Evolutionary conservation across 371 early-diverging fungal species (phyloP), one percentile per base, ranked within the genome.

Genomic region (Lichtheimia ramosa): DNA sequence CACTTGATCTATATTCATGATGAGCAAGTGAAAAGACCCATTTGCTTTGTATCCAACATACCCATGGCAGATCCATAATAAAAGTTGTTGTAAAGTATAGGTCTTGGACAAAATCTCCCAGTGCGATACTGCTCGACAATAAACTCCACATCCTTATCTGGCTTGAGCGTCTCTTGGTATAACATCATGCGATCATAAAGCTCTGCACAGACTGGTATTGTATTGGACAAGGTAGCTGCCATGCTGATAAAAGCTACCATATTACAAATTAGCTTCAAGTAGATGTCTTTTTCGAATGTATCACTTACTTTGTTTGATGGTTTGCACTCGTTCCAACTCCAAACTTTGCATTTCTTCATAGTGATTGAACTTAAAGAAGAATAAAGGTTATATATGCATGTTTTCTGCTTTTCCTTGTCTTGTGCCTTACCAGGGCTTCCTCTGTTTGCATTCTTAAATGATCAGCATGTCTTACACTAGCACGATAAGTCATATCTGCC

Each of bases 51-150:
- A 3, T 27, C 1, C 24, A 39, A 18, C 58, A 23, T 73, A 83
- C 83, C 83, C 51, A 77, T 72, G 18, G 84, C 86, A 5, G 84
- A 56, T 50, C 86, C 85, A 43, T 80, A 70, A 23, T 82, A 84
- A 56, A 74, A 78, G 58, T 85, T 84, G 16, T 73, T 68, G 68
- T 86, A 89, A 3, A 89, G 59, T 8, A 84, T 79, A 1, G 89
- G 89, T n/a, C 74, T 73, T 25, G 89, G 89, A n/a, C 77, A 74
- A 56, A 81, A 89, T 41, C 83, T 71, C 2, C 89, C 89, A 3
- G 88, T 87, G 24, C 85, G 83, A 56, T 86, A 85, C 54, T 87
- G 86, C 54, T 89, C 88, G 46, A 89, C 84, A 43, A 83, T 81
- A 64, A 78, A 85, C 57, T 85, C 83, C 21, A 89, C 79, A 62